Percentiles rank a stretch among this genome's conserved stretches.
Evolutionary conservation across 2,329 filamentous ascomycete species (phyloP).

Genomic region (Fusarium aywerte): DNA sequence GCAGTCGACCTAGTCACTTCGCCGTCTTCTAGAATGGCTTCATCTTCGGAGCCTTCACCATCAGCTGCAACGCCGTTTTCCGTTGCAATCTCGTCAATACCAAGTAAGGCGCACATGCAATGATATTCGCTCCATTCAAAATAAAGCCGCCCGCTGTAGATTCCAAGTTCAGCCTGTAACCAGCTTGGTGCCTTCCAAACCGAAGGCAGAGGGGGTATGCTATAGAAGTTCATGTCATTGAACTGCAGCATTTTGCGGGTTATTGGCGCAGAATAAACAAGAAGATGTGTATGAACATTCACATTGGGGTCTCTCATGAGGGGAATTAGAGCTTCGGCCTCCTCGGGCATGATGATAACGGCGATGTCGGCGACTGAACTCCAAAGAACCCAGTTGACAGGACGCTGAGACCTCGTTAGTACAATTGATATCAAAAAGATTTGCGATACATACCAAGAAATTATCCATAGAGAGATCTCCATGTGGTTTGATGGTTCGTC

Average conservation of each 20-base stretch:
- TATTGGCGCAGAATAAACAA: conserved; percentile 67
- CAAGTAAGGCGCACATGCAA: conserved; percentile 50
- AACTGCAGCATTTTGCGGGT: conserved; percentile 65
- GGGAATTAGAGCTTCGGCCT: conserved; percentile 66
- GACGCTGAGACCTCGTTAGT: conserved; percentile 48
- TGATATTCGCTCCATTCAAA: conserved; percentile 62
- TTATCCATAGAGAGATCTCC: conserved; percentile 39
- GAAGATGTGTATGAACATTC: conserved; percentile 47
- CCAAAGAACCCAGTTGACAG: conserved; percentile 71
- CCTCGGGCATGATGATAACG: conserved; percentile 69
- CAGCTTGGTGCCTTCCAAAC: conserved; percentile 61
- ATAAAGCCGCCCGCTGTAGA: conserved; percentile 71
- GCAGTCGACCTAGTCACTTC: not conserved
- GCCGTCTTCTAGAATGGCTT: not conserved
- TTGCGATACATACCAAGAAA: conserved; percentile 33
- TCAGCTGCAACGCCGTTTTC: not conserved
- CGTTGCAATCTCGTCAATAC: conserved; percentile 32
- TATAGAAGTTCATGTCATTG: conserved; percentile 64
- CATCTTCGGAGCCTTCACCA: not conserved
- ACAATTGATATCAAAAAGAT: not conserved
- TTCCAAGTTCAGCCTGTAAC: conserved; percentile 67
- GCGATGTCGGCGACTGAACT: conserved; percentile 58
- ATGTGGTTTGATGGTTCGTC: conserved; percentile 37
- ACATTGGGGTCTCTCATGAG: conserved; percentile 48
- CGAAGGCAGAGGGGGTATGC: conserved; percentile 60